These are phyloP conservation scores for Pseudohalonectria lignicola DNA, from an alignment of 2,329 filamentous ascomycete genomes.

Conservation along the genomic window DNA sequence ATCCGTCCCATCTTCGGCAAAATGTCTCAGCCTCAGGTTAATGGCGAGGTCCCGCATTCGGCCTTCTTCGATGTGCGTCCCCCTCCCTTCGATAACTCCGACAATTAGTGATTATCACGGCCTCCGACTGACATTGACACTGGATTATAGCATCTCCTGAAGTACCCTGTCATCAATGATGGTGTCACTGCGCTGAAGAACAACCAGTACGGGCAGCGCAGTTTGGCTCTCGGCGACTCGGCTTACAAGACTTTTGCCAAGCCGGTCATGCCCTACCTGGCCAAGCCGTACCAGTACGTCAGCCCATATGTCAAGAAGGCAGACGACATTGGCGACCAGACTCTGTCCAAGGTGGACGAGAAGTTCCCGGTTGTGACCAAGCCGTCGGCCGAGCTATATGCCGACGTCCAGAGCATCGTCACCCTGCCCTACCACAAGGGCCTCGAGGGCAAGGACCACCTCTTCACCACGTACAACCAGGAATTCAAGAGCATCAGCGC, in stretches of 20 bases:
- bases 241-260: slow-evolving; percentile 68
- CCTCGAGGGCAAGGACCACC: slow-evolving; percentile 49
- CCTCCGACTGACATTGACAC: no score
- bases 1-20: no score
- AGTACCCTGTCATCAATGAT: slow-evolving; percentile 77
- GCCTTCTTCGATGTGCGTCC: slow-evolving; percentile 37
- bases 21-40: slow-evolving; percentile 31
- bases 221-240: slow-evolving; percentile 62
- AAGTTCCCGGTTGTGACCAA: slow-evolving; percentile 66
- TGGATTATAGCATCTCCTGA: slow-evolving; percentile 58
- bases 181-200: slow-evolving; percentile 66
- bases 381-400: slow-evolving; percentile 59
- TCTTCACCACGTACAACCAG: slow-evolving; percentile 42
- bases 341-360: slow-evolving; percentile 58
- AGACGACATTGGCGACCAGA: slow-evolving; percentile 66
- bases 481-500: slow-evolving; percentile 55
- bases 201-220: slow-evolving; percentile 76
- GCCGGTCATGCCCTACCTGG: slow-evolving; percentile 67
- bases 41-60: slow-evolving; percentile 37
- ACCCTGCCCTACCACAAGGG: slow-evolving; percentile 53
- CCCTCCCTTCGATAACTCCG: slow-evolving; percentile 3
- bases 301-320: slow-evolving; percentile 76
- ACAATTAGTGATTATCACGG: neutral
- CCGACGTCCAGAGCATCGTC: slow-evolving; percentile 49
- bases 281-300: slow-evolving; percentile 70